phyloP scores from a whole-genome alignment of 371 early-diverging fungal genomes.

The Chytridium lagenaria region DNA sequence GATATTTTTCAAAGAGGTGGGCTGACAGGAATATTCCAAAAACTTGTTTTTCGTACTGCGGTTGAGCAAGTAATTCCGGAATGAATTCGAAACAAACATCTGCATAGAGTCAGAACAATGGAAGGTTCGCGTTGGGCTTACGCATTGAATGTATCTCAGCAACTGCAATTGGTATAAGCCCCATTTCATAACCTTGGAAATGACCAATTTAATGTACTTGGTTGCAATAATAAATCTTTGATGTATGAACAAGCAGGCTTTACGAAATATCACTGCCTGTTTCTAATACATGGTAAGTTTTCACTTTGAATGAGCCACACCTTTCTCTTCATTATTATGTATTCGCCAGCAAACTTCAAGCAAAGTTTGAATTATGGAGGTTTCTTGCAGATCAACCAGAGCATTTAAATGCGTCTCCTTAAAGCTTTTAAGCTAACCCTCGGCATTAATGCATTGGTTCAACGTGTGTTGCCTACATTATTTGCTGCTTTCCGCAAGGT shows the following conservation, averaged over 20 bases:
- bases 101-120: background rate
- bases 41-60: conserved; percentile 46
- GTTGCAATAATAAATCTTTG: conserved; percentile 54
- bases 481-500: conserved; percentile 37
- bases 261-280: conserved; percentile 16
- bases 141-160: conserved; percentile 62
- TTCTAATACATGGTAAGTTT: conserved; percentile 17
- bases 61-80: conserved; percentile 57
- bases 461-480: conserved; percentile 22
- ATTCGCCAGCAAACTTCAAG: conserved; percentile 42
- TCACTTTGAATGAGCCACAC: background rate
- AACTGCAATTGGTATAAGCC: conserved; percentile 46
- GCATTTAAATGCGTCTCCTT: conserved; percentile 51
- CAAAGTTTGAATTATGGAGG: conserved; percentile 55
- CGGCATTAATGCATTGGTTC: background rate
- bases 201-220: conserved; percentile 55
- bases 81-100: conserved; percentile 65
- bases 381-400: conserved; percentile 59
- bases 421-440: conserved; percentile 25
- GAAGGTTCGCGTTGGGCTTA: conserved; percentile 11
- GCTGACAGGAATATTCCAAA: conserved; percentile 59
- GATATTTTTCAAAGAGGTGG: conserved; percentile 54
- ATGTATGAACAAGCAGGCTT: conserved; percentile 54
- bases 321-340: background rate
- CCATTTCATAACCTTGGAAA: conserved; percentile 57